Evolutionary conservation across 805 yeast genomes (phyloP).

Genomic region (Lipomyces kockii): DNA sequence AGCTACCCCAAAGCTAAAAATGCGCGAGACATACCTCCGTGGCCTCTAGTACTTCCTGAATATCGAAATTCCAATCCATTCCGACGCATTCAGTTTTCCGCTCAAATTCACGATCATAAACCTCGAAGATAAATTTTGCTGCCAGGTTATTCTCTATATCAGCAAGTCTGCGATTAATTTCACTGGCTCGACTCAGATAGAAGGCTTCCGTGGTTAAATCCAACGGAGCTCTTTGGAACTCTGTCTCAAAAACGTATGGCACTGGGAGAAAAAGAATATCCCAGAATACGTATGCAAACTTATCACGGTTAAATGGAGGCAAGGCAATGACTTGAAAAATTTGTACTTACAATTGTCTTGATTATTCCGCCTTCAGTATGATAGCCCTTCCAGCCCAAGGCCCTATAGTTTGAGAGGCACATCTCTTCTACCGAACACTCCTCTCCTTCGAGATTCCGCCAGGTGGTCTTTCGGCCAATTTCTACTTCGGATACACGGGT

Average conservation of each 20-base stretch:
- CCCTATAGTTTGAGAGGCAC: slow-evolving; percentile 43
- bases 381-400: slow-evolving; percentile 44
- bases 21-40: slow-evolving; percentile 26
- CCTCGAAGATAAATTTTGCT: slow-evolving; percentile 6
- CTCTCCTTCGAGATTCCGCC: slow-evolving; percentile 26
- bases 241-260: slow-evolving; percentile 42
- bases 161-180: slow-evolving; percentile 39
- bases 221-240: slow-evolving; percentile 45
- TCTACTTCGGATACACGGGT: slow-evolving; percentile 18
- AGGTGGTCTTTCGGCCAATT: slow-evolving; percentile 25
- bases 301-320: slow-evolving; percentile 8
- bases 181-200: slow-evolving; percentile 33
- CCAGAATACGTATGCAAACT: slow-evolving; percentile 45
- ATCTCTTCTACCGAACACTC: slow-evolving; percentile 44
- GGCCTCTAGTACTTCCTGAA: slow-evolving; percentile 37
- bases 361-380: slow-evolving; percentile 47
- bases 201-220: slow-evolving; percentile 40
- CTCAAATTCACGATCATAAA: slow-evolving; percentile 32
- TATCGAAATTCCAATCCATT: slow-evolving; percentile 42
- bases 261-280: slow-evolving; percentile 37
- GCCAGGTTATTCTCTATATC: slow-evolving; percentile 26
- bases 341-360: slow-evolving; percentile 38
- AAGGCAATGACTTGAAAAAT: background rate
- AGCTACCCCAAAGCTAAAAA: background rate
- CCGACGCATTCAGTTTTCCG: slow-evolving; percentile 41